These are phyloP conservation scores for Coniochaeta sp. DNA, from an alignment of 2,329 filamentous ascomycete genomes.

Conservation along the genomic window DNA sequence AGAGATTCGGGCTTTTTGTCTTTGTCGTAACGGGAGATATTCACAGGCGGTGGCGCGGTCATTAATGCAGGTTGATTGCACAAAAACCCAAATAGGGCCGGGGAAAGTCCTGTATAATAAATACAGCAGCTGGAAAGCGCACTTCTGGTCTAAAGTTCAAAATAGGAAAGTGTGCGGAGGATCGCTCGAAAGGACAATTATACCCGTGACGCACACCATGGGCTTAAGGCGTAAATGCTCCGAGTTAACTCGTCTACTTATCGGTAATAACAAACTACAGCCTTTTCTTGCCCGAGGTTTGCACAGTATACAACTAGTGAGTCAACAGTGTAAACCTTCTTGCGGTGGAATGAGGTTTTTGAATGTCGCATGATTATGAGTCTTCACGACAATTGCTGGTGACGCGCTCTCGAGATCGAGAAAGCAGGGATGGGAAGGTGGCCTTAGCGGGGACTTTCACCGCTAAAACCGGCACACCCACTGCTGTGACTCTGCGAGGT, in stretches of 20 bases:
- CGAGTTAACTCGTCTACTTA: neutral
- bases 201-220: neutral
- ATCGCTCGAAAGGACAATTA: neutral
- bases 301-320: neutral
- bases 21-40: neutral
- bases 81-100: too few species aligned
- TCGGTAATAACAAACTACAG: neutral
- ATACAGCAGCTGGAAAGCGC: neutral
- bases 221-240: neutral
- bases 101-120: neutral
- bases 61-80: too few species aligned
- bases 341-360: neutral
- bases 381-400: neutral
- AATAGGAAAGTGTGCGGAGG: neutral
- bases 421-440: neutral
- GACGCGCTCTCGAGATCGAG: neutral
- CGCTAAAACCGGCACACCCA: neutral
- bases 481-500: neutral
- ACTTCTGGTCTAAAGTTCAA: neutral
- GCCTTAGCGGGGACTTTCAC: neutral
- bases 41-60: neutral
- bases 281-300: too few species aligned
- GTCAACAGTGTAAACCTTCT: neutral
- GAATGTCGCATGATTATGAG: neutral
- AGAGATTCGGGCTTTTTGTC: neutral